Percentiles rank a stretch among this genome's conserved stretches.
Evolutionary conservation across 179 eudicot genomes (phyloP).

Genomic region (Beta macrorhiza): DNA sequence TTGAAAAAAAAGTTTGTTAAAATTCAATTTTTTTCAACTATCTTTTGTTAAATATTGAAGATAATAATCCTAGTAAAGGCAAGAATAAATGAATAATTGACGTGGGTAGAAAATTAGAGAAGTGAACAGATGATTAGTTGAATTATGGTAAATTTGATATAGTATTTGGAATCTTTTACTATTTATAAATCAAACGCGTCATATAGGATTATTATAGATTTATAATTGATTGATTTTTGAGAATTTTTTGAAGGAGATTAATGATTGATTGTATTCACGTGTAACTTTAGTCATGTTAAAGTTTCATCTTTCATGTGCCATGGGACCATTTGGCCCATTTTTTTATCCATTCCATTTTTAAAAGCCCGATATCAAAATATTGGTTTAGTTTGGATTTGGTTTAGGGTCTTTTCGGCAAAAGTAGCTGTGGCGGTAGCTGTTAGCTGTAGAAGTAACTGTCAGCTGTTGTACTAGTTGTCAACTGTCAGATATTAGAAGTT

Average conservation of each 20-base stretch:
- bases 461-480: too few relatives aligned
- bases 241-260: too few relatives aligned
- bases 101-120: not conserved
- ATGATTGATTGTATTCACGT: not conserved
- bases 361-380: too few relatives aligned
- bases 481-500: too few relatives aligned
- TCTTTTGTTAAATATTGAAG: not conserved
- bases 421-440: too few relatives aligned
- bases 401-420: too few relatives aligned
- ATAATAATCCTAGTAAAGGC: not conserved
- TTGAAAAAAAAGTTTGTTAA: constrained; percentile 16
- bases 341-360: too few relatives aligned
- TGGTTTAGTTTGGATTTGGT: too few relatives aligned
- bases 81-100: not conserved
- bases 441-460: too few relatives aligned
- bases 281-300: not conserved
- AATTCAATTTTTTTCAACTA: not conserved
- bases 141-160: not conserved
- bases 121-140: not conserved
- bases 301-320: too few relatives aligned
- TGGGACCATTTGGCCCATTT: too few relatives aligned
- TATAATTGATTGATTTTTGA: not conserved
- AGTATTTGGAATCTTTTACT: constrained; percentile 18
- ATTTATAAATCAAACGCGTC: constrained; percentile 9
- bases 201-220: not conserved